Evolutionary conservation across 441 rosid genomes (phyloP).

Genomic region (Erodium moschatum): DNA sequence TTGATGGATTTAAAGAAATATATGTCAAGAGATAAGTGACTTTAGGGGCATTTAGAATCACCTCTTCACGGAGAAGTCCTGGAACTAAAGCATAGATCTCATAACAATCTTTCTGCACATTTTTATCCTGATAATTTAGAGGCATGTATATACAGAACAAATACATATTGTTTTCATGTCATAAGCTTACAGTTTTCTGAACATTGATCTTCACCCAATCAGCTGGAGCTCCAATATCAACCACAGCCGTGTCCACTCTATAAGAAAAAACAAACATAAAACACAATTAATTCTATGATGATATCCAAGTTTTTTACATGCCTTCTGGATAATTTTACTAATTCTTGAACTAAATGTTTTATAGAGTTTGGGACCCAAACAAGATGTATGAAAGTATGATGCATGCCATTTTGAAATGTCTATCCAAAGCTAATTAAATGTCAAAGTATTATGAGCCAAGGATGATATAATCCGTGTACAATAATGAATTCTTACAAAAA

Average conservation of each 20-base stretch:
- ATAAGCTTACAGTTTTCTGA: slow-evolving; percentile 41
- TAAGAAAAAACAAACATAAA: not conserved
- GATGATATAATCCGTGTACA: not conserved
- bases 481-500: slow-evolving; percentile 2
- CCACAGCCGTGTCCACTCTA: slow-evolving; percentile 48
- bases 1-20: not conserved
- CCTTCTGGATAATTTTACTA: not conserved
- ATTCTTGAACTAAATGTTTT: not conserved
- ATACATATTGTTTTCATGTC: slow-evolving; percentile 5
- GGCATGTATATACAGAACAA: slow-evolving; percentile 8
- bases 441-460: not conserved
- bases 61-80: slow-evolving; percentile 43
- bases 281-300: slow-evolving; percentile 9
- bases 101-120: slow-evolving; percentile 46
- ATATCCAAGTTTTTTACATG: not conserved
- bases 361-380: slow-evolving; percentile 1
- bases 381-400: not conserved
- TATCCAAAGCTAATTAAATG: not conserved
- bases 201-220: slow-evolving; percentile 69
- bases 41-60: not conserved
- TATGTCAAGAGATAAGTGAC: not conserved
- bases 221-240: slow-evolving; percentile 55
- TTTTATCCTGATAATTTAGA: slow-evolving; percentile 8
- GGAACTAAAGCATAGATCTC: slow-evolving; percentile 65
- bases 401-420: slow-evolving; percentile 8